Base-by-base conservation (phyloP, 202 grass and related monocot genomes). In the Elaeis oleifera region DNA sequence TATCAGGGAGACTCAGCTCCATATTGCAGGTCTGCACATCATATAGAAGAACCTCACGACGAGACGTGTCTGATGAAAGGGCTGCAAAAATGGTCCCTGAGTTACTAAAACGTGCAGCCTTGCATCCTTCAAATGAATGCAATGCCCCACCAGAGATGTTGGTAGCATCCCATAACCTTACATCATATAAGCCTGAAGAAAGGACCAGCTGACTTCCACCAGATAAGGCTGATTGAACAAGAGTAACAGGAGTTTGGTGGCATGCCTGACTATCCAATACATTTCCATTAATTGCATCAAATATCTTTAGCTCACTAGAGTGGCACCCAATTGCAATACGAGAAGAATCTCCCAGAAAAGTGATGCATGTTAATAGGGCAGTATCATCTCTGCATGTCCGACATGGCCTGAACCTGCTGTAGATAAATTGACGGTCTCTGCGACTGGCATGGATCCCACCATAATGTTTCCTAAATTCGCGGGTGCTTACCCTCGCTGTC, bases 351-450 rank as follows among this genome's bases (percentile, higher is more conserved):
- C 77, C 74, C 69, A 97, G 75, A 79, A 97, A 89, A 64, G 92
- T 89, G 84, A 97, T 81, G 80, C 84, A 97, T 65, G 92, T 89
- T 66, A 97, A 70, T 18, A 92, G 79, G 8, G 88, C 83, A 17
- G 76, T 36, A 57, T 97, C 84, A 64, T 91, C 92, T 60, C 88
- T 84, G 27, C 92, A 97, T 48, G 87, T 84, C 56, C 92, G 92
- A 60, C 79, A 97, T 16, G 76, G 84, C 75, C 84, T 97, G 75
- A 89, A 97, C 59, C 92, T 82, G 66, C 92, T 97, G 64, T 92
- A 97, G 71, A 97, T 89, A 79, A 92, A 91, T 76, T 97, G 92
- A 2, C 92, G 82, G 59, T 97, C 92, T 56, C 88, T 84, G n/a
- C 92, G 87, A 72, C 84, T 74, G 50, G 76, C 54, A 64, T 92